Evolutionary conservation across 1,139 yeast genomes (phyloP).

Genomic region (Yamadazyma diospyri): DNA sequence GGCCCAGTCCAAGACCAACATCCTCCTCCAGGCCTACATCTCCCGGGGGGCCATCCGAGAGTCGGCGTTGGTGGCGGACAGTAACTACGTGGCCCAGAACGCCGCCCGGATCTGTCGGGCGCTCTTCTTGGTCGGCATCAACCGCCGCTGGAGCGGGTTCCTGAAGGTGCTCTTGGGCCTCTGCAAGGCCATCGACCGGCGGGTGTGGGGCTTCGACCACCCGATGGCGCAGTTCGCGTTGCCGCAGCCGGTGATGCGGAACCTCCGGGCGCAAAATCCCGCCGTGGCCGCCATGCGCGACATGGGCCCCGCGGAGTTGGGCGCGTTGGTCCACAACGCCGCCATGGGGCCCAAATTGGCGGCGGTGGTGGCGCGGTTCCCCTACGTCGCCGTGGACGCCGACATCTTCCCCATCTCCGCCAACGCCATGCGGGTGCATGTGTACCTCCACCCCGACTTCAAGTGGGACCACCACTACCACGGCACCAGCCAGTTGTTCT

Average conservation of each 20-base stretch:
- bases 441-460: constrained; percentile 70
- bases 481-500: constrained; percentile 81
- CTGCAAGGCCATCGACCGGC: constrained; percentile 81
- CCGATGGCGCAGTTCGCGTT: constrained; percentile 86
- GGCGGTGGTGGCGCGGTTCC: constrained; percentile 66
- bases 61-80: constrained; percentile 80
- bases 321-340: constrained; percentile 81
- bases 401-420: constrained; percentile 90
- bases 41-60: constrained; percentile 72
- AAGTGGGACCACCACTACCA: constrained; percentile 80
- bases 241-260: constrained; percentile 61
- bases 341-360: constrained; percentile 67
- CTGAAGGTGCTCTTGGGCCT: constrained; percentile 70
- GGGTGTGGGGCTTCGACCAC: constrained; percentile 89
- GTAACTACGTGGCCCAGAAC: constrained; percentile 93
- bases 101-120: constrained; percentile 93
- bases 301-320: constrained; percentile 73
- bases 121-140: constrained; percentile 76
- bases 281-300: constrained; percentile 71
- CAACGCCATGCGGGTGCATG: constrained; percentile 79
- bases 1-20: constrained; percentile 82
- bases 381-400: constrained; percentile 66
- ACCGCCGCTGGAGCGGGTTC: constrained; percentile 85
- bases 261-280: constrained; percentile 62
- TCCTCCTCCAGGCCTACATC: constrained; percentile 82